Conservation (phyloP, 176 grass and related monocot genomes). For the Oryza glaberrima region DNA sequence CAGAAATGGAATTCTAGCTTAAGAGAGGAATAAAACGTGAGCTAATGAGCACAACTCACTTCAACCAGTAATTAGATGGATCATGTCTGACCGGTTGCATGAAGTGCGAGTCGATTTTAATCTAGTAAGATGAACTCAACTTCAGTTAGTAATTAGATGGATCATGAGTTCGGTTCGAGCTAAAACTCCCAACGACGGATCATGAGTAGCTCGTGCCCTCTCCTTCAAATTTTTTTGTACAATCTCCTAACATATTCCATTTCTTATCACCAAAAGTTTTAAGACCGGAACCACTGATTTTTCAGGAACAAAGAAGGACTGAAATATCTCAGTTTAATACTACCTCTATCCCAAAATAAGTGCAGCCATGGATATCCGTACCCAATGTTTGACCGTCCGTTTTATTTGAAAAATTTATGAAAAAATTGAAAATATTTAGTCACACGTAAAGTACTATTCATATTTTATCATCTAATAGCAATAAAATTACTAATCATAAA, state of each 20-base stretch:
- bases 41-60: background rate
- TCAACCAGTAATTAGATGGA: background rate
- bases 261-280: background rate
- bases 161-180: constrained; percentile 4
- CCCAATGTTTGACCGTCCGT: no score
- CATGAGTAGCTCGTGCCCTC: constrained; percentile 33
- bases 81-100: background rate
- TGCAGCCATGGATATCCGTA: no score
- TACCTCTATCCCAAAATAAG: no score
- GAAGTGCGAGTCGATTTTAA: background rate
- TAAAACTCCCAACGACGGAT: background rate
- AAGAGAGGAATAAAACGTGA: background rate
- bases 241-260: background rate
- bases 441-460: no score
- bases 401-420: no score
- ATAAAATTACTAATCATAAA: no score
- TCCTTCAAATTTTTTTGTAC: background rate
- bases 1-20: background rate
- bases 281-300: background rate
- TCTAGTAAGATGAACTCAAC: background rate
- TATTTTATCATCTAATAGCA: no score
- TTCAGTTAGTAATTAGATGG: background rate
- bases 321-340: background rate
- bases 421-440: no score
- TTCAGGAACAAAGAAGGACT: background rate